These are phyloP conservation scores for Phytophthora hibernalis DNA, from an alignment of 352 stramenopile species.

Conservation along the genomic window DNA sequence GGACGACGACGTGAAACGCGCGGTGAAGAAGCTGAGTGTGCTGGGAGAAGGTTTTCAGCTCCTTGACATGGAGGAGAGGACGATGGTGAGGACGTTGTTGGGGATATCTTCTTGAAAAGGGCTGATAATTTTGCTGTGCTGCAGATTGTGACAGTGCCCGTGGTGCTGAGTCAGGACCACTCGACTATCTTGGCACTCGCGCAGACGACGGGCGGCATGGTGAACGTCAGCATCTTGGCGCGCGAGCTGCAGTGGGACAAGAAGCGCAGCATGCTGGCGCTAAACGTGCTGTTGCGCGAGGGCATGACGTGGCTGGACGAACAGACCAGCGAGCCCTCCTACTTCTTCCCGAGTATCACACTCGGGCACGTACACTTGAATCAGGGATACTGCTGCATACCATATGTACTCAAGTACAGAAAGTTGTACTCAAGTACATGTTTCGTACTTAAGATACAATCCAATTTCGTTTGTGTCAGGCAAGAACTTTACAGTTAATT, in stretches of 20 bases:
- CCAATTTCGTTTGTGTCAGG: too few relatives aligned
- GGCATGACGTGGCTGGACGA: constrained; percentile 98
- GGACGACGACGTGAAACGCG: constrained; percentile 94
- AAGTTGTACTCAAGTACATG: constrained; percentile 14
- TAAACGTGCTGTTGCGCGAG: constrained; percentile 93
- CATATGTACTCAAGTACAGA: background rate
- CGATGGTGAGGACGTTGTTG: constrained; percentile 69
- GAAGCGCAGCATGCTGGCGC: constrained; percentile 91
- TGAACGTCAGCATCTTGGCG: constrained; percentile 88
- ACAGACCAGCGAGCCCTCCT: constrained; percentile 70
- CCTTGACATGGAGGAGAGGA: constrained; percentile 92
- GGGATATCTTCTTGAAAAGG: background rate
- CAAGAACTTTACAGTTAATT: too few relatives aligned
- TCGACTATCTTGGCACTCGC: constrained; percentile 92
- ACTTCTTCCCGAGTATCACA: constrained; percentile 90
- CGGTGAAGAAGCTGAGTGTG: constrained; percentile 95
- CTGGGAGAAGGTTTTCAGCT: constrained; percentile 95
- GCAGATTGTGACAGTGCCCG: constrained; percentile 94
- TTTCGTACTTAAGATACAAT: constrained; percentile 51
- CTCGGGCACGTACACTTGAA: constrained; percentile 74
- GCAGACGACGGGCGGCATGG: constrained; percentile 87
- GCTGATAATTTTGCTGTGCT: background rate
- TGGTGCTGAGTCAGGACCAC: constrained; percentile 96
- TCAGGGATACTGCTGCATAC: constrained; percentile 2
- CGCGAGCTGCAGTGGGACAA: constrained; percentile 89